phyloP scores from a whole-genome alignment of 2,329 filamentous ascomycete species.

The Phyllosticta citribraziliensis region DNA sequence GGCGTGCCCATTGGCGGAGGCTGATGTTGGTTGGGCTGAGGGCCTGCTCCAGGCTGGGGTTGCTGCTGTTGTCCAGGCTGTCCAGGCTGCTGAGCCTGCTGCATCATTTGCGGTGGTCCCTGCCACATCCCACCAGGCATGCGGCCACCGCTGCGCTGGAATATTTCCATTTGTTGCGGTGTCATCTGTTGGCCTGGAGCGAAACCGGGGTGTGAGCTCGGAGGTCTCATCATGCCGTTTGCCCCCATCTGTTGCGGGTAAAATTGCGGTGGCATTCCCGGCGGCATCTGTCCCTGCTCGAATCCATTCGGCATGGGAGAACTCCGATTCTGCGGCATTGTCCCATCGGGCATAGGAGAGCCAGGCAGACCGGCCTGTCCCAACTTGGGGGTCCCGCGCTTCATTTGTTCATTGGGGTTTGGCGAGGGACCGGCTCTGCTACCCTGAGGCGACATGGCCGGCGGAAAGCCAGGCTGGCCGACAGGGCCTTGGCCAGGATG shows the following conservation, averaged over 20 bases:
- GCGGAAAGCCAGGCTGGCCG: constrained; percentile 45
- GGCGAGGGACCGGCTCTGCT: constrained; percentile 63
- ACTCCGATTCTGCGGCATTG: constrained; percentile 52
- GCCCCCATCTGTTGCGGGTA: constrained; percentile 26
- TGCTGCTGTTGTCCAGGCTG: constrained; percentile 30
- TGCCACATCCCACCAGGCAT: constrained; percentile 30
- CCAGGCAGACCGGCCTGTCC: constrained; percentile 54
- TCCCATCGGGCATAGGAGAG: constrained; percentile 60
- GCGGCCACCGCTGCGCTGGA: constrained; percentile 24
- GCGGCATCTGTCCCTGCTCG: constrained; percentile 41
- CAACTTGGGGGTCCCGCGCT: constrained; percentile 67
- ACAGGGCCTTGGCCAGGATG: constrained; percentile 34
- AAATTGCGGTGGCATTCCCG: constrained; percentile 30
- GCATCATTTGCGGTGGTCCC: constrained; percentile 44
- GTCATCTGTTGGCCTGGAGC: constrained; percentile 47
- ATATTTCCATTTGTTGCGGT: constrained; percentile 43
- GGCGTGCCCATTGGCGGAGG: constrained; percentile 53
- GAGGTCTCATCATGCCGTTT: constrained; percentile 46
- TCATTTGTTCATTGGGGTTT: constrained; percentile 69
- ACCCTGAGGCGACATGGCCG: constrained; percentile 60
- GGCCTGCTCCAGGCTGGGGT: constrained; percentile 26
- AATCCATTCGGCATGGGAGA: constrained; percentile 53
- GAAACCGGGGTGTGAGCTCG: constrained; percentile 40
- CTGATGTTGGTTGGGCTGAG: constrained; percentile 43
- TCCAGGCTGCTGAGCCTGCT: constrained; percentile 13